Evolutionary conservation across 495 filamentous ascomycete genomes (phyloP), one percentile per base, ranked within the genome.

Genomic region (Alectoria sarmentosa): DNA sequence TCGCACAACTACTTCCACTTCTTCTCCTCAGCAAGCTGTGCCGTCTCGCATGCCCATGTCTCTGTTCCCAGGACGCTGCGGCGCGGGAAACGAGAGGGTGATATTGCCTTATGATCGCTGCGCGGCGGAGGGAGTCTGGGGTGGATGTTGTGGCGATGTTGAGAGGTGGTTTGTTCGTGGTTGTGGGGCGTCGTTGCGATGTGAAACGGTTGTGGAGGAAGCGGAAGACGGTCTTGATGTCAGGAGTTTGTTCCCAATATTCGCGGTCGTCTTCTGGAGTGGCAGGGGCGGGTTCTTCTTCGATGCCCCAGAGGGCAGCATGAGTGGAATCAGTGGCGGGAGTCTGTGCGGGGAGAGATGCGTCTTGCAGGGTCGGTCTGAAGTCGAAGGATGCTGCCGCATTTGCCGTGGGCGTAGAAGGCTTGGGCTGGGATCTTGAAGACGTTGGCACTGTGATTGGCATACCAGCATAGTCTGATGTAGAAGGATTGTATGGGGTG

Each of bases 171-270:
- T 74, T 42, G 66, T 80, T 73, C 3, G 77, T 61, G 41, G 70
- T 65, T 67, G 65, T 69, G 62, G 72, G 74, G 48, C 62, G 77
- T 73, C 64, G 69, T 73, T 73, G 73, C 67, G 74, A 76, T 58
- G 82, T 79, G 73, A 96, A 94, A 67, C 90, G 90, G 23, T 83
- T 86, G 58, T 84, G 82, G 26, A 97, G 83, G 73, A 91, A 94
- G 46, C 86, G 84, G 78, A 96, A 96, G n/a, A 96, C 86, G 74
- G 92, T 87, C 73, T 85, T 85, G 64, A 96, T 81, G 68, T 96
- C 90, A 7, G 96, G 82, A 19, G 91, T 88, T 42, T 84, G 86
- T 71, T 96, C 91, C 92, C 92, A 97, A 72, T 96, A 92, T 37
- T 91, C 88, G 49, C 84, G 81, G 19, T 80, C 77, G 23, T 63